Percentiles rank a stretch among this genome's conserved stretches.
These are phyloP conservation scores for Amphibolis antarctica DNA, from an alignment of 106 monocot genomes.

Conservation along the genomic window DNA sequence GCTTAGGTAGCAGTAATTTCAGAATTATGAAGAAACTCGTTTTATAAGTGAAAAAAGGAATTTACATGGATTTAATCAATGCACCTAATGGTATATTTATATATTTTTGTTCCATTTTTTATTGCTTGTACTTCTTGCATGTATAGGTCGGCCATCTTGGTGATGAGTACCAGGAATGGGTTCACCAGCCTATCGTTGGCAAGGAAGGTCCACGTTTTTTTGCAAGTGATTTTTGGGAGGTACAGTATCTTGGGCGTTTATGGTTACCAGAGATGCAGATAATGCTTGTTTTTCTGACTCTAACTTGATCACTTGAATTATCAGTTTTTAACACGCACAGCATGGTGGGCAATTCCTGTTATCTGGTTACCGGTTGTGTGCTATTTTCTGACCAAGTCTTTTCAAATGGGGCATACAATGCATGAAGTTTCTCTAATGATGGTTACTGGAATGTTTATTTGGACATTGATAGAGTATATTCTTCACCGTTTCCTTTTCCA, in stretches of 20 bases:
- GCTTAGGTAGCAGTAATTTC: no score
- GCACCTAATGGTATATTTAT: no score
- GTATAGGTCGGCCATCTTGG: constrained; percentile 70
- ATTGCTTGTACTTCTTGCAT: not conserved
- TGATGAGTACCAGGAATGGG: constrained; percentile 68
- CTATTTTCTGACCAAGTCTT: constrained; percentile 29
- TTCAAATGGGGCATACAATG: constrained; percentile 36
- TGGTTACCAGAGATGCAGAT: no score
- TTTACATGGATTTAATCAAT: no score
- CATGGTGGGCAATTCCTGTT: constrained; percentile 73
- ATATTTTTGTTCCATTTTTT: not conserved
- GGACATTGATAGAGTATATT: constrained; percentile 70
- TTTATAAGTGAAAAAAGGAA: no score
- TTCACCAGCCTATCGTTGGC: constrained; percentile 73
- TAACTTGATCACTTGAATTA: no score
- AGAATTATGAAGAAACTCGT: not conserved
- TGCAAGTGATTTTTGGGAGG: constrained; percentile 52
- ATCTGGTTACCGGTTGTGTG: constrained; percentile 80
- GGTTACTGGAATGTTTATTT: constrained; percentile 35
- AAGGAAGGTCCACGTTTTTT: constrained; percentile 74
- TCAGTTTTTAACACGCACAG: constrained; percentile 60
- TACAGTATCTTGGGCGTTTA: no score
- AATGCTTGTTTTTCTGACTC: no score
- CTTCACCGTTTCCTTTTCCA: constrained; percentile 87
- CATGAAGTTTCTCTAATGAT: constrained; percentile 32